Evolutionary conservation across 306 rosid genomes (phyloP).

Genomic region (Coriaria nepalensis): DNA sequence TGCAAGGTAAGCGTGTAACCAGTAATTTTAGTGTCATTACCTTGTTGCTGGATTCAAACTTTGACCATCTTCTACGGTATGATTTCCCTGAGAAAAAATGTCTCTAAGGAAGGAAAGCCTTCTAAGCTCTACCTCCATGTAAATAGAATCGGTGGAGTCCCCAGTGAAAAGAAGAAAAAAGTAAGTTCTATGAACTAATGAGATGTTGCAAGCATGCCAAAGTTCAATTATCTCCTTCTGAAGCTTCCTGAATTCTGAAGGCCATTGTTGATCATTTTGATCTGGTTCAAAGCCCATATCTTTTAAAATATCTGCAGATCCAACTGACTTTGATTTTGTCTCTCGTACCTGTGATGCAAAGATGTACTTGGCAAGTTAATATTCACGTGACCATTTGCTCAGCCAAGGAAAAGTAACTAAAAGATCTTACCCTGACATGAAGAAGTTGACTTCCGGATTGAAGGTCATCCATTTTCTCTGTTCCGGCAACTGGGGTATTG

Average conservation of each 20-base stretch:
- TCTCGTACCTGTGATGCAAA: slow-evolving; percentile 31
- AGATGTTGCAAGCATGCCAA: slow-evolving; percentile 75
- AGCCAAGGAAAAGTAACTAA: slow-evolving; percentile 1
- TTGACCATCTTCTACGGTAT: slow-evolving; percentile 45
- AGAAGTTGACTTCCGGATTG: slow-evolving; percentile 12
- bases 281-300: slow-evolving; percentile 64
- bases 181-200: slow-evolving; percentile 89
- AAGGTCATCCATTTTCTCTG: slow-evolving; percentile 21
- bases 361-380: slow-evolving; percentile 12
- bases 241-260: slow-evolving; percentile 59
- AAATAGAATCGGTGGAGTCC: slow-evolving; percentile 65
- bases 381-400: neutral
- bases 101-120: slow-evolving; percentile 61
- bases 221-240: slow-evolving; percentile 68
- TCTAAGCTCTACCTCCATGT: slow-evolving; percentile 83
- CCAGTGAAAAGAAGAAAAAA: slow-evolving; percentile 80
- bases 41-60: slow-evolving; percentile 42
- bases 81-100: slow-evolving; percentile 40
- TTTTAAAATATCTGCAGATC: slow-evolving; percentile 35
- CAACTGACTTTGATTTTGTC: slow-evolving; percentile 17
- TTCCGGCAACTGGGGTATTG: slow-evolving; percentile 18
- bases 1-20: too few species aligned
- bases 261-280: slow-evolving; percentile 53
- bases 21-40: too few species aligned
- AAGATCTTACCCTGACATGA: slow-evolving; percentile 36